Evolutionary conservation across 192 early-diverging fungal species (phyloP).

Genomic region (Dissophora ornata): DNA sequence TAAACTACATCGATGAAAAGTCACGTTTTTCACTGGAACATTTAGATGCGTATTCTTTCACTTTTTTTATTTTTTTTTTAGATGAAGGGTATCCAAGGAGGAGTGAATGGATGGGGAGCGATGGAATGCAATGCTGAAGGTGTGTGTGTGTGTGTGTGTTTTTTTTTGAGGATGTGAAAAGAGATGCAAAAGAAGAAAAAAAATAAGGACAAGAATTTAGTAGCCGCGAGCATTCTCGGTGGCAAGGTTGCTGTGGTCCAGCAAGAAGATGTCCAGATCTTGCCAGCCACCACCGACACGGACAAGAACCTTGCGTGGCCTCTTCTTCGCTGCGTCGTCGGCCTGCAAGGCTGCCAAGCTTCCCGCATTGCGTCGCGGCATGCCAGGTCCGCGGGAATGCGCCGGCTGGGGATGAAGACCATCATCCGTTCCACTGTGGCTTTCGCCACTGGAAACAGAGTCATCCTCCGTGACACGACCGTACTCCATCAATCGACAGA

Average conservation of each 20-base stretch:
- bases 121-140: constrained; percentile 1
- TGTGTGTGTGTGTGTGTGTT: no score
- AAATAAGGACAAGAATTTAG: constrained; percentile 1
- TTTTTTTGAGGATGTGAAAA: background rate
- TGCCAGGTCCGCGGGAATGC: constrained; percentile 6
- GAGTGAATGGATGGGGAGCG: background rate
- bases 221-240: constrained; percentile 17
- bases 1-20: no score
- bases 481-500: constrained; percentile 65
- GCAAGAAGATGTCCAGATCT: constrained; percentile 70
- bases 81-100: background rate
- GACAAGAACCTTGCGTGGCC: constrained; percentile 56
- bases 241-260: constrained; percentile 60
- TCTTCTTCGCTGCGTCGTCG: constrained; percentile 32
- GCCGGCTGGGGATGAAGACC: constrained; percentile 17
- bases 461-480: constrained; percentile 54
- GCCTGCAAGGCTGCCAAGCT: constrained; percentile 19
- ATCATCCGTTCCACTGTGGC: constrained; percentile 51
- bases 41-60: no score
- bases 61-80: background rate
- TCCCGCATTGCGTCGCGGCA: constrained; percentile 11
- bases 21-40: no score
- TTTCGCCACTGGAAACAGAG: constrained; percentile 58
- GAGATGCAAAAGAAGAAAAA: background rate
- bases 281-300: constrained; percentile 73